Percentiles rank a stretch among this genome's conserved stretches.
phyloP scores from a whole-genome alignment of 2,329 filamentous ascomycete genomes.

The Pezicula radicicola region DNA sequence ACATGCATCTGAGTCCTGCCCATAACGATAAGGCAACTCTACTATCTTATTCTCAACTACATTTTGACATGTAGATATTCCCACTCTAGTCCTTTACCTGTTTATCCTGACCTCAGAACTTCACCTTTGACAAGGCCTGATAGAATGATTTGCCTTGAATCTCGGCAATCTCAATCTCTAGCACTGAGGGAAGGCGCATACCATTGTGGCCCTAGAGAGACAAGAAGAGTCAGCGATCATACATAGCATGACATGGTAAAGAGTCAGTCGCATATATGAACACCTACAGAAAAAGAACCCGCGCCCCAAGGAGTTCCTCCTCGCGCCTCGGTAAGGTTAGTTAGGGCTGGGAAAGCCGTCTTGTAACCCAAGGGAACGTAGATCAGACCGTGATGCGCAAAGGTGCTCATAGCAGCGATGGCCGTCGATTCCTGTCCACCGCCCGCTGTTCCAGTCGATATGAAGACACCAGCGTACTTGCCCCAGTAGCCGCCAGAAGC shows the following conservation, averaged over 20 bases:
- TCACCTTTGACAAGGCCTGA: too few species aligned
- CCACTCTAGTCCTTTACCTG: too few species aligned
- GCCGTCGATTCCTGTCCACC: conserved; percentile 93
- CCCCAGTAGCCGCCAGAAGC: conserved; percentile 71
- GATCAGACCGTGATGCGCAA: conserved; percentile 91
- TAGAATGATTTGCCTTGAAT: conserved; percentile 87
- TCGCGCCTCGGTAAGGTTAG: conserved; percentile 74
- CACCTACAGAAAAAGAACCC: conserved; percentile 84
- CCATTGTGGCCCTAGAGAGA: conserved; percentile 59
- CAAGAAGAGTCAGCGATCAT: conserved; percentile 7
- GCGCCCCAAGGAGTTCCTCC: conserved; percentile 92
- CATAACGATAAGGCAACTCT: too few species aligned
- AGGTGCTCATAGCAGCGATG: conserved; percentile 76
- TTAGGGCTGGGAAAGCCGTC: conserved; percentile 67
- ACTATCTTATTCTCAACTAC: too few species aligned
- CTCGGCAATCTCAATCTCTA: conserved; percentile 77
- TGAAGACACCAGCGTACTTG: conserved; percentile 89
- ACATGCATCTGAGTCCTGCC: too few species aligned
- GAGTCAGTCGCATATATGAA: conserved; percentile 20
- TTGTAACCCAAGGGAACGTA: conserved; percentile 93
- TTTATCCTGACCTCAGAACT: too few species aligned
- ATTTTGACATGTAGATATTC: too few species aligned
- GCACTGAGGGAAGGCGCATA: conserved; percentile 71
- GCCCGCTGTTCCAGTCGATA: conserved; percentile 78
- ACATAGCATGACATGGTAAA: conserved; percentile 3